A percentile compares a stretch with the other conserved stretches of the same genome.
Evolutionary conservation across 805 yeast genomes (phyloP).

Genomic region (Limtongia smithiae): DNA sequence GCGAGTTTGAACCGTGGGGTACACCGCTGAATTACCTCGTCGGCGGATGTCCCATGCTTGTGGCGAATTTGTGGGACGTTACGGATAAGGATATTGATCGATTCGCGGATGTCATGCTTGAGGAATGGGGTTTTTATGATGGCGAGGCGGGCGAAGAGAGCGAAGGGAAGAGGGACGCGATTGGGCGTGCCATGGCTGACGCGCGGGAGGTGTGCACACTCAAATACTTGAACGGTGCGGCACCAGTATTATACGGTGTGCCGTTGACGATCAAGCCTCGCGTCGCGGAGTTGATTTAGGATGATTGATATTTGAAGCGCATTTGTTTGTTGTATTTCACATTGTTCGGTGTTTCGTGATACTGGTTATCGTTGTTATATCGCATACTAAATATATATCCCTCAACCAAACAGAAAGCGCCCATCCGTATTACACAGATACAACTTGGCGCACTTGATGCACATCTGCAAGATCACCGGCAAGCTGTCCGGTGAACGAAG

Average conservation of each 20-base stretch:
- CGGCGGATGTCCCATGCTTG: constrained; percentile 77
- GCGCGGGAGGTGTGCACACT: constrained; percentile 70
- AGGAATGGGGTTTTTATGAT: constrained; percentile 59
- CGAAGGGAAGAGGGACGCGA: constrained; percentile 34
- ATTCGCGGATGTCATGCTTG: constrained; percentile 60
- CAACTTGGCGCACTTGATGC: too few relatives aligned
- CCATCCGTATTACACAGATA: too few relatives aligned
- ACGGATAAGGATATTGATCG: constrained; percentile 92
- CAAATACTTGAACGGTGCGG: constrained; percentile 80
- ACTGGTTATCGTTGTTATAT: too few relatives aligned
- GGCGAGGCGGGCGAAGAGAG: constrained; percentile 3
- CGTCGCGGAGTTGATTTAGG: too few relatives aligned
- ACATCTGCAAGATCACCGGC: not conserved
- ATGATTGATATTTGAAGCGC: too few relatives aligned
- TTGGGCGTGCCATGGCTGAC: constrained; percentile 55
- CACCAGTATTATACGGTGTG: constrained; percentile 86
- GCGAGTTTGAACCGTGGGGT: constrained; percentile 68
- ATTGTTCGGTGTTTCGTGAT: too few relatives aligned
- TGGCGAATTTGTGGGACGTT: constrained; percentile 94
- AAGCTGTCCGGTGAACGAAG: not conserved
- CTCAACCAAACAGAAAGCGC: too few relatives aligned
- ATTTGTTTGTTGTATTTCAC: too few relatives aligned
- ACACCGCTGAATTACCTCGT: constrained; percentile 69
- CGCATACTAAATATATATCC: too few relatives aligned
- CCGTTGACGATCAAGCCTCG: too few relatives aligned